Conservation (phyloP, 2,329 filamentous ascomycete genomes). For the Hypoxylon rubiginosum region DNA sequence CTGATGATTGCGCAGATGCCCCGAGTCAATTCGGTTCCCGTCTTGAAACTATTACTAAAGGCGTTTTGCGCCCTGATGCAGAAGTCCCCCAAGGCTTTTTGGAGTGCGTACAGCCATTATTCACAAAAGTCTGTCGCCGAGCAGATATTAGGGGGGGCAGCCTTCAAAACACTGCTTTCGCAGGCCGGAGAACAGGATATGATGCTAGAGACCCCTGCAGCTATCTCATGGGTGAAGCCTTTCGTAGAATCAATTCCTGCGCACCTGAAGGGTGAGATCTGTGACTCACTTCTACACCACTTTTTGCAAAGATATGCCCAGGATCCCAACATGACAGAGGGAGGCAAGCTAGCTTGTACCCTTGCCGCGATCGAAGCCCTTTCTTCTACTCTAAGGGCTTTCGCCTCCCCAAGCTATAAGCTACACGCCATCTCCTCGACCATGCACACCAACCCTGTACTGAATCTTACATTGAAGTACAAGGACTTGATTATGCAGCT, state of each 20-base stretch:
- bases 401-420: constrained; percentile 61
- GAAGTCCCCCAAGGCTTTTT: constrained; percentile 84
- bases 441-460: constrained; percentile 73
- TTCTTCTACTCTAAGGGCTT: constrained; percentile 68
- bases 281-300: constrained; percentile 81
- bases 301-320: constrained; percentile 76
- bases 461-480: constrained; percentile 75
- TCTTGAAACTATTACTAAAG: constrained; percentile 77
- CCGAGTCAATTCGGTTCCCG: constrained; percentile 63
- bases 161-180: constrained; percentile 71
- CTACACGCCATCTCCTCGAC: constrained; percentile 66
- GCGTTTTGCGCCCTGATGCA: constrained; percentile 78
- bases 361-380: constrained; percentile 74
- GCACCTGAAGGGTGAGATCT: constrained; percentile 82
- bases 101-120: constrained; percentile 87
- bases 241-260: constrained; percentile 84
- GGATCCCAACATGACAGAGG: constrained; percentile 65
- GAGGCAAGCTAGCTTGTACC: constrained; percentile 72
- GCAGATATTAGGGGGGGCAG: constrained; percentile 80
- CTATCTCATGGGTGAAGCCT: constrained; percentile 82
- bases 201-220: constrained; percentile 67
- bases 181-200: constrained; percentile 71
- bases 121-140: constrained; percentile 86
- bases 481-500: constrained; percentile 70
- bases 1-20: constrained; percentile 70